Percentiles rank a stretch among this genome's conserved stretches.
Evolutionary conservation across 2,329 filamentous ascomycete species (phyloP).

Genomic region (Fusarium mangiferae): DNA sequence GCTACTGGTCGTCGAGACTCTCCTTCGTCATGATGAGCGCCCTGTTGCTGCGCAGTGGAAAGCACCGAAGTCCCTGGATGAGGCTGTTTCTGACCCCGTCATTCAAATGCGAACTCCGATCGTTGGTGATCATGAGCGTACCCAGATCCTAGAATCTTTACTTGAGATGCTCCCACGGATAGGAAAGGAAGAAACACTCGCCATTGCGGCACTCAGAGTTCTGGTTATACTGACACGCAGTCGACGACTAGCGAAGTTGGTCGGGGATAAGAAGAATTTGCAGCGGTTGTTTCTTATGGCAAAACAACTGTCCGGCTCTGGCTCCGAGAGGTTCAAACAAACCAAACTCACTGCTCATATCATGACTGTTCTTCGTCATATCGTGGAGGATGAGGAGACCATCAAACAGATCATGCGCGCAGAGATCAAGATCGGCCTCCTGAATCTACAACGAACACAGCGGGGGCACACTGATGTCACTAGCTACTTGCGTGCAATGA

Average conservation of each 20-base stretch:
- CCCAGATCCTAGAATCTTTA: constrained; percentile 78
- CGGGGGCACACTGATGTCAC: constrained; percentile 73
- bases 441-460: constrained; percentile 60
- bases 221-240: constrained; percentile 88
- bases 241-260: constrained; percentile 75
- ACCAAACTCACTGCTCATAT: constrained; percentile 69
- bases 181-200: constrained; percentile 86
- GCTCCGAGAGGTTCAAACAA: constrained; percentile 76
- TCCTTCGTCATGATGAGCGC: constrained; percentile 89
- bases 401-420: constrained; percentile 91
- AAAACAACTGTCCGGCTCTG: constrained; percentile 85
- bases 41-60: constrained; percentile 80
- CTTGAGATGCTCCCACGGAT: constrained; percentile 86
- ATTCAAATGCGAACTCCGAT: constrained; percentile 69
- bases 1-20: constrained; percentile 86
- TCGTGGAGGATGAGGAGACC: constrained; percentile 92
- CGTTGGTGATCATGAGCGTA: constrained; percentile 70
- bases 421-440: constrained; percentile 85
- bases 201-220: constrained; percentile 83
- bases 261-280: constrained; percentile 90
- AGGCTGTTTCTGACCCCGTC: constrained; percentile 63
- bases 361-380: constrained; percentile 88
- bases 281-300: constrained; percentile 94
- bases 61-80: constrained; percentile 60
- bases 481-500: constrained; percentile 79